phyloP scores from a whole-genome alignment of 306 rosid species.

The Prunus mira region DNA sequence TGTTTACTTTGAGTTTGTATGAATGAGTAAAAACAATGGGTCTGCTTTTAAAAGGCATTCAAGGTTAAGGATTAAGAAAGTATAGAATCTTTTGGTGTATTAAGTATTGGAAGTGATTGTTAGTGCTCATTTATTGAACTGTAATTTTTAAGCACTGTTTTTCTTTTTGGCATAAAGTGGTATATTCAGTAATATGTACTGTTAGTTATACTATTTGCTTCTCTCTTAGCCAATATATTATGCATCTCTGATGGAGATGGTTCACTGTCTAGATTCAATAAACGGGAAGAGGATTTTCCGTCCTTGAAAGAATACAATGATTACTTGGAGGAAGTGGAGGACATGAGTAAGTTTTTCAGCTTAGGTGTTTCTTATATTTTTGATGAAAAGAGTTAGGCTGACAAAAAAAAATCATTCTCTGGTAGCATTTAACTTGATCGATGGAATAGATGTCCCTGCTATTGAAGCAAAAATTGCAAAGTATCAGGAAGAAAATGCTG shows the following conservation, averaged over 20 bases:
- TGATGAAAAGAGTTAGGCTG: slow-evolving; percentile 1
- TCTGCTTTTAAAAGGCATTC: neutral
- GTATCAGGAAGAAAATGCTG: slow-evolving; percentile 89
- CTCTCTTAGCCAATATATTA: neutral
- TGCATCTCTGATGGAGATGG: neutral
- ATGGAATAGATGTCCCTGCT: slow-evolving; percentile 69
- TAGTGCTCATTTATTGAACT: neutral
- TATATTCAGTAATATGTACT: no score
- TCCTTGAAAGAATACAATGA: slow-evolving; percentile 82
- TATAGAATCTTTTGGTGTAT: neutral
- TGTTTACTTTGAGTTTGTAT: neutral
- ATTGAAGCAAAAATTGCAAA: slow-evolving; percentile 66
- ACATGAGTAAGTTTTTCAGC: slow-evolving; percentile 60
- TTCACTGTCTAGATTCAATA: slow-evolving; percentile 58
- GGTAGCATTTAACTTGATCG: slow-evolving; percentile 68
- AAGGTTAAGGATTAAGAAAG: neutral
- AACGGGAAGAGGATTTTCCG: slow-evolving; percentile 82
- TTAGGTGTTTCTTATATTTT: slow-evolving; percentile 3
- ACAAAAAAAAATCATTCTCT: slow-evolving; percentile 1
- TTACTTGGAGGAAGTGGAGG: slow-evolving; percentile 95
- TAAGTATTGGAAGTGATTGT: neutral
- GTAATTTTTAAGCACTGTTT: neutral
- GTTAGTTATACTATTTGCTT: neutral
- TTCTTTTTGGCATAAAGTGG: neutral
- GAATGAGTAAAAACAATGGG: neutral